Evolutionary conservation across 352 stramenopile species (phyloP).

Genomic region (Pythium scleroteichum): DNA sequence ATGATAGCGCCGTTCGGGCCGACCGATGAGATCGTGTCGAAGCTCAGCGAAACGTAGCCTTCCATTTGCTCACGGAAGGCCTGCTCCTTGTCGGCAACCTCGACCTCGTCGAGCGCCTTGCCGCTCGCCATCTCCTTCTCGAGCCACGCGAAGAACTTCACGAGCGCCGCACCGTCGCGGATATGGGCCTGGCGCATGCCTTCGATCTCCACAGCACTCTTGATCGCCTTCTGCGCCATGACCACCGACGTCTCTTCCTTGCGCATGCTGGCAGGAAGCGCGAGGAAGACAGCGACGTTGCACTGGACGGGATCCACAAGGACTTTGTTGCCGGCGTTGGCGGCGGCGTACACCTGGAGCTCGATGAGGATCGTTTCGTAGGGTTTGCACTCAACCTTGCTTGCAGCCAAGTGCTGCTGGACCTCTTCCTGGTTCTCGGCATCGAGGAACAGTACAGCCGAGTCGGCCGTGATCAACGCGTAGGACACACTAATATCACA

Average conservation of each 20-base stretch:
- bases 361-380: conserved; percentile 55
- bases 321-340: conserved; percentile 59
- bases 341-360: conserved; percentile 46
- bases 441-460: conserved; percentile 93
- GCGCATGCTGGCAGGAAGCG: conserved; percentile 67
- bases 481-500: conserved; percentile 86
- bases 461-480: conserved; percentile 89
- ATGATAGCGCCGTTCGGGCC: conserved; percentile 97
- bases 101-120: conserved; percentile 71
- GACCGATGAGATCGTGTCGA: conserved; percentile 98
- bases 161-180: conserved; percentile 94
- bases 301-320: conserved; percentile 80
- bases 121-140: conserved; percentile 67
- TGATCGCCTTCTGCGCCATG: conserved; percentile 90
- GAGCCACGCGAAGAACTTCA: conserved; percentile 94
- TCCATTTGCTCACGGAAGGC: conserved; percentile 82
- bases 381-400: conserved; percentile 61
- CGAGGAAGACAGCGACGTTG: conserved; percentile 83
- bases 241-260: conserved; percentile 79
- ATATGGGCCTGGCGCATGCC: conserved; percentile 95
- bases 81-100: conserved; percentile 93
- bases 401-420: conserved; percentile 42
- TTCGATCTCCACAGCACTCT: conserved; percentile 94
- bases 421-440: conserved; percentile 67
- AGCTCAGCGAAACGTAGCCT: conserved; percentile 93